Base-by-base conservation (phyloP, 2,329 filamentous ascomycete genomes). In the Pseudocercospora fuligena region DNA sequence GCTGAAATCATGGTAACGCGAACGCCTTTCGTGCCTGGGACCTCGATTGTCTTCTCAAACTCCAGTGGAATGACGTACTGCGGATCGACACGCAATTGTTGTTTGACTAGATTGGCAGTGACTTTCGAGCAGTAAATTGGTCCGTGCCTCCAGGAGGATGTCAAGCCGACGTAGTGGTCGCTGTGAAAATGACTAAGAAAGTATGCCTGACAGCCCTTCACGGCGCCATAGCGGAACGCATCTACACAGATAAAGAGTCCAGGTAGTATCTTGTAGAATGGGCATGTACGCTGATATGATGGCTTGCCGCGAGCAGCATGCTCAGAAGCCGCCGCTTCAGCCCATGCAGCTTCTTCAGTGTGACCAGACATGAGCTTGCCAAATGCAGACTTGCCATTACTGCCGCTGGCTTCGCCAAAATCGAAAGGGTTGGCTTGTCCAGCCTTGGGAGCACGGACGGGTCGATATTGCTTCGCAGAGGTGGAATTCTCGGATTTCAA, bases 181-280 rank as follows among this genome's bases (percentile, higher is more conserved):
- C 93, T 97, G 79, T 99, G 95, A 72, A 98, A 99, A 77, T 99
- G 95, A 73, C 94, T 97, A 11, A 99, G 85, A 72, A 99, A 99
- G 77, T 99, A 99, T 1, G 94, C 95, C 62, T 92, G 90, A 78
- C 94, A 97, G 0, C 93, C 94, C 76, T 96, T 87, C 0, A 99
- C 92, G 3, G 94, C 93, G 1, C 95, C 95, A 75, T 98, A 99
- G 21, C 94, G 89, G 75, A 99, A 97, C 0, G 95, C 95, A 79
- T 99, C 95, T 0, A 99, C 95, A 65, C 93, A 96, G 61, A 98
- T 96, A 70, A 87, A 92, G 74, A 97, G 91, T 0, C 93, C 93
- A 0, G 94, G 94, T 81, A 99, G 90, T 70, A 98, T 97, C 79
- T 99, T 99, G 83, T 99, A 99, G 75, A 99, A 99, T 0, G 95